Percentiles rank a stretch among this genome's conserved stretches.
Evolutionary conservation across 371 early-diverging fungal species (phyloP).

Genomic region (Mortierella sp.): DNA sequence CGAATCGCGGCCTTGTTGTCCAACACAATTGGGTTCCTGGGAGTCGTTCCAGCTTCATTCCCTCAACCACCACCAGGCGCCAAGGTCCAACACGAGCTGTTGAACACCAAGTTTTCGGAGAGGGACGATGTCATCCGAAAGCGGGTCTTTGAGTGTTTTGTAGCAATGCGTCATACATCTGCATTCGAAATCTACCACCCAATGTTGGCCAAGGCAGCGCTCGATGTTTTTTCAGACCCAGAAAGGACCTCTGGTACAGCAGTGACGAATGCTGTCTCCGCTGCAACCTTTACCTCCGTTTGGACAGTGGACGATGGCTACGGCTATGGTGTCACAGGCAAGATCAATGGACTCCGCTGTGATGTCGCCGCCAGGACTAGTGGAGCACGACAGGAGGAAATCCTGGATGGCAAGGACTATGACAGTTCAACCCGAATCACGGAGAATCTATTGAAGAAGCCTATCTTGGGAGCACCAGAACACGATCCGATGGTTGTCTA

Average conservation of each 20-base stretch:
- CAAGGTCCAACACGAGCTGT: constrained; percentile 41
- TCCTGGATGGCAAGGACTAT: constrained; percentile 69
- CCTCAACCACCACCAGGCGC: constrained; percentile 51
- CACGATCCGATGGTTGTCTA: constrained; percentile 68
- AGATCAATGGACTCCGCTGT: constrained; percentile 64
- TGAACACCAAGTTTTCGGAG: constrained; percentile 64
- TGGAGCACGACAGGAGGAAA: constrained; percentile 55
- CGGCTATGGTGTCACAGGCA: constrained; percentile 72
- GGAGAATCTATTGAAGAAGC: constrained; percentile 67
- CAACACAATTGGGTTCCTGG: constrained; percentile 76
- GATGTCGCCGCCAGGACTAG: constrained; percentile 58
- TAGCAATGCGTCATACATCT: constrained; percentile 69
- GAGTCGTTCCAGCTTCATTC: constrained; percentile 66
- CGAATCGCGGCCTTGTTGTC: constrained; percentile 82
- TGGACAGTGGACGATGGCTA: constrained; percentile 71
- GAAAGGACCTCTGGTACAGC: constrained; percentile 68
- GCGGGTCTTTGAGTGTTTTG: constrained; percentile 82
- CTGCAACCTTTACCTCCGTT: constrained; percentile 65
- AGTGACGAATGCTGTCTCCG: constrained; percentile 57
- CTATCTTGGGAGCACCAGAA: constrained; percentile 69
- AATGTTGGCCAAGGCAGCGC: constrained; percentile 33
- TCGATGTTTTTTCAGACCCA: constrained; percentile 64
- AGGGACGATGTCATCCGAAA: constrained; percentile 69
- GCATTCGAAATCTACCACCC: constrained; percentile 68
- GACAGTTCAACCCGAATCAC: constrained; percentile 55